Percentiles rank a stretch among this genome's conserved stretches.
Evolutionary conservation across 106 monocot genomes (phyloP).

Genomic region (Xerophyta viscosa): DNA sequence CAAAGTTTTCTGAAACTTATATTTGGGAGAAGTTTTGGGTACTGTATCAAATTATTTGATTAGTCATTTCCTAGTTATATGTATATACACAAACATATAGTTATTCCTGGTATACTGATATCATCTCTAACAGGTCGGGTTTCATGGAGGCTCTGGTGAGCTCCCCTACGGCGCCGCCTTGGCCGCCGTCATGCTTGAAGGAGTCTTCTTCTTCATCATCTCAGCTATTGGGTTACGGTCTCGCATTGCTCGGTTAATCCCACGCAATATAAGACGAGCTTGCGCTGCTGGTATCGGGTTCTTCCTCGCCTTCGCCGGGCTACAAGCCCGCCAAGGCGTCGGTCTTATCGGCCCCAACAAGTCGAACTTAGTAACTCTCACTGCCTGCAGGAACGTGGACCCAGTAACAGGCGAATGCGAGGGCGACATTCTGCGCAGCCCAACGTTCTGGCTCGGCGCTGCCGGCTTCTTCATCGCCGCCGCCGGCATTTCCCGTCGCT

Average conservation of each 20-base stretch:
- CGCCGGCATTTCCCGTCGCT: constrained; percentile 16
- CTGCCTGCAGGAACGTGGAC: constrained; percentile 30
- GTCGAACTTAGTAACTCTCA: constrained; percentile 42
- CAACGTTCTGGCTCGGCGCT: constrained; percentile 70
- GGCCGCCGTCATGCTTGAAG: constrained; percentile 55
- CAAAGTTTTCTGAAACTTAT: too few relatives aligned
- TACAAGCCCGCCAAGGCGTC: constrained; percentile 40
- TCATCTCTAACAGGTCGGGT: too few relatives aligned
- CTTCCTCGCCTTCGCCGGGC: constrained; percentile 70
- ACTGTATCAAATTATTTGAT: too few relatives aligned
- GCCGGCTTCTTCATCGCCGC: constrained; percentile 49
- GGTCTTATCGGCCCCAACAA: constrained; percentile 54
- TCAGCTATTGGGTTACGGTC: constrained; percentile 51
- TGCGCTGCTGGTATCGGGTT: constrained; percentile 66
- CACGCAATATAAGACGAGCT: constrained; percentile 47
- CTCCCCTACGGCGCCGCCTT: constrained; percentile 47
- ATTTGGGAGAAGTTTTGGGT: too few relatives aligned
- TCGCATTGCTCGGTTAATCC: constrained; percentile 44
- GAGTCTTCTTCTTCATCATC: constrained; percentile 34
- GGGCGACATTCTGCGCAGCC: constrained; percentile 31
- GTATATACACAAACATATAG: too few relatives aligned
- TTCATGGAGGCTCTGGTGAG: constrained; percentile 56
- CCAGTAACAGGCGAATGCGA: constrained; percentile 32
- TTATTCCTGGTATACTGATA: too few relatives aligned
- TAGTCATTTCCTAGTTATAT: too few relatives aligned